A percentile compares a stretch with the other conserved stretches of the same genome.
These are phyloP conservation scores for Diplotaxis tenuifolia DNA, from an alignment of 345 rosid genomes.

Conservation along the genomic window DNA sequence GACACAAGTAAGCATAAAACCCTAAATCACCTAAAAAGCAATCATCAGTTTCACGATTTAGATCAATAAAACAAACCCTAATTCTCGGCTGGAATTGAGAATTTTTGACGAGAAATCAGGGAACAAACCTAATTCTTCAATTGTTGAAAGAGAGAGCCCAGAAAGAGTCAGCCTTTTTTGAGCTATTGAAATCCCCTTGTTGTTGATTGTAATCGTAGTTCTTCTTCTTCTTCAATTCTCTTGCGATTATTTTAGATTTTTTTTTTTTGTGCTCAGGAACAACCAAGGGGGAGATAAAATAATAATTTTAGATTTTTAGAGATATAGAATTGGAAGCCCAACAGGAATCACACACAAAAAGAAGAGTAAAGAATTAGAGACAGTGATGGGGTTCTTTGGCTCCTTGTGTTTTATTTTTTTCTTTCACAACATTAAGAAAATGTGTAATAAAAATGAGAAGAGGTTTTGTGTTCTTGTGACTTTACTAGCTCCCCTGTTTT, in stretches of 20 bases:
- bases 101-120: background rate
- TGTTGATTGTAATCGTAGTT: background rate
- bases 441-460: background rate
- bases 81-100: conserved; percentile 3
- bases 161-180: conserved; percentile 26
- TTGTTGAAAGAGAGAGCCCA: conserved; percentile 18
- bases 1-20: conserved; percentile 5
- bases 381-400: conserved; percentile 26
- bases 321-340: conserved; percentile 29
- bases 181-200: conserved; percentile 16
- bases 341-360: conserved; percentile 26
- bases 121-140: conserved; percentile 18
- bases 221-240: conserved; percentile 6
- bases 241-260: conserved; percentile 7
- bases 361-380: conserved; percentile 4
- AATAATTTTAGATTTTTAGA: background rate
- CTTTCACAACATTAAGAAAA: background rate
- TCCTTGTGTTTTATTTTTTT: background rate
- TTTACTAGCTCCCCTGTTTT: background rate
- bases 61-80: conserved; percentile 1
- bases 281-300: conserved; percentile 1
- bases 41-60: background rate
- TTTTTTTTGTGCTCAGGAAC: conserved; percentile 14
- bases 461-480: background rate
- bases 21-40: background rate